Evolutionary conservation across 257 asterid species (phyloP).

Genomic region (Phtheirospermum japonicum): DNA sequence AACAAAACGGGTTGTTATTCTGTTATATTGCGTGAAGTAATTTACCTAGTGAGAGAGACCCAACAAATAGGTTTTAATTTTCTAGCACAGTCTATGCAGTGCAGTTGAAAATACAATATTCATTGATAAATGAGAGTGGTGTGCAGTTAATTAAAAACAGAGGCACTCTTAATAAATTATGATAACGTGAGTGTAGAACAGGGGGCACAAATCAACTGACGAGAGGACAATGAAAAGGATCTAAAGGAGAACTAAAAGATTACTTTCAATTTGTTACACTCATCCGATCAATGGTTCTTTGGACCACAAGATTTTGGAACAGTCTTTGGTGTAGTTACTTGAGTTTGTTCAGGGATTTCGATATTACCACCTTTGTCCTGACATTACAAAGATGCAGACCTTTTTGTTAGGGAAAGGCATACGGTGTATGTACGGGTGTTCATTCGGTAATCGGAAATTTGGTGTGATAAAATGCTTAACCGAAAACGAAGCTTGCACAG

Average conservation of each 20-base stretch:
- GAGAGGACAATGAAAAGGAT: neutral
- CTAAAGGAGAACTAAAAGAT: neutral
- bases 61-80: neutral
- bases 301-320: conserved; percentile 4
- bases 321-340: conserved; percentile 3
- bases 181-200: neutral
- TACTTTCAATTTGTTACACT: neutral
- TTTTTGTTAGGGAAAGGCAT: neutral
- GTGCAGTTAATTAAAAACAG: neutral
- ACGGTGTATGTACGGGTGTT: neutral
- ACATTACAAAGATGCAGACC: conserved; percentile 5
- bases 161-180: neutral
- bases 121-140: neutral
- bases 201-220: neutral
- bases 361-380: neutral
- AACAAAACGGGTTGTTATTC: neutral
- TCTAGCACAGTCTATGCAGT: neutral
- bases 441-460: no score
- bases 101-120: neutral
- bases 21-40: neutral
- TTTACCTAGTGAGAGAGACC: neutral
- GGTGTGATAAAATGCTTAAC: neutral
- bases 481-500: neutral
- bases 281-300: neutral
- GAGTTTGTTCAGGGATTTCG: neutral